Conservation (phyloP, 805 yeast genomes). For the Suhomyces faveliae region DNA sequence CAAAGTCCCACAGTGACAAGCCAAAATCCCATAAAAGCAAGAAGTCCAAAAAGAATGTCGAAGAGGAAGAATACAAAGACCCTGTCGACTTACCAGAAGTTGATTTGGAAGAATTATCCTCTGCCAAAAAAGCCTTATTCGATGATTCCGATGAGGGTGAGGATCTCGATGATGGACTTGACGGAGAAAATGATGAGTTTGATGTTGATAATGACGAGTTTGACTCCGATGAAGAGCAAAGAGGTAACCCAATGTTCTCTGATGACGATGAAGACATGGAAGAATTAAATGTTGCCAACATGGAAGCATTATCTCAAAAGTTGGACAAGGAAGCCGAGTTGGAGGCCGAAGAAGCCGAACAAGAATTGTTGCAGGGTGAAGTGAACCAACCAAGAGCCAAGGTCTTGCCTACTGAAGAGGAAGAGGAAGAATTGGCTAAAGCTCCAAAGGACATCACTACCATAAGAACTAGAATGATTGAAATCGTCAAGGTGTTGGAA, state of each 20-base stretch:
- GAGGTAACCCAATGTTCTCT: conserved; percentile 73
- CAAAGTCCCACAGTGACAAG: conserved; percentile 17
- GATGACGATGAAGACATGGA: conserved; percentile 67
- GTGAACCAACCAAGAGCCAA: conserved; percentile 69
- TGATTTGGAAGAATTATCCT: conserved; percentile 61
- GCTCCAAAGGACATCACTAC: conserved; percentile 75
- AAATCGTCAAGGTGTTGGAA: conserved; percentile 89
- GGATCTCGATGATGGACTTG: conserved; percentile 40
- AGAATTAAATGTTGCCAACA: conserved; percentile 71
- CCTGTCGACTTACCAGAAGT: conserved; percentile 60
- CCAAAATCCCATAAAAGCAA: conserved; percentile 18
- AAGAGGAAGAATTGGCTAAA: conserved; percentile 47
- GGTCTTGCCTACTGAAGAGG: conserved; percentile 73
- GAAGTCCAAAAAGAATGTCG: conserved; percentile 21
- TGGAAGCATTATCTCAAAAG: conserved; percentile 72
- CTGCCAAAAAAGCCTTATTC: conserved; percentile 72
- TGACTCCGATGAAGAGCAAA: conserved; percentile 63
- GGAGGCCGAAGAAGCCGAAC: conserved; percentile 48
- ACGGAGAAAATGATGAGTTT: conserved; percentile 29
- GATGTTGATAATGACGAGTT: conserved; percentile 41
- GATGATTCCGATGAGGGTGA: conserved; percentile 61
- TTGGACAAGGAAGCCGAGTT: conserved; percentile 58
- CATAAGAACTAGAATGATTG: conserved; percentile 91
- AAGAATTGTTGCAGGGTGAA: conserved; percentile 58
- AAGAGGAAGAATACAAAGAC: conserved; percentile 29